A percentile compares a stretch with the other conserved stretches of the same genome.
Evolutionary conservation across 495 filamentous ascomycete genomes (phyloP).

Genomic region (Diplogelasinospora grovesii): DNA sequence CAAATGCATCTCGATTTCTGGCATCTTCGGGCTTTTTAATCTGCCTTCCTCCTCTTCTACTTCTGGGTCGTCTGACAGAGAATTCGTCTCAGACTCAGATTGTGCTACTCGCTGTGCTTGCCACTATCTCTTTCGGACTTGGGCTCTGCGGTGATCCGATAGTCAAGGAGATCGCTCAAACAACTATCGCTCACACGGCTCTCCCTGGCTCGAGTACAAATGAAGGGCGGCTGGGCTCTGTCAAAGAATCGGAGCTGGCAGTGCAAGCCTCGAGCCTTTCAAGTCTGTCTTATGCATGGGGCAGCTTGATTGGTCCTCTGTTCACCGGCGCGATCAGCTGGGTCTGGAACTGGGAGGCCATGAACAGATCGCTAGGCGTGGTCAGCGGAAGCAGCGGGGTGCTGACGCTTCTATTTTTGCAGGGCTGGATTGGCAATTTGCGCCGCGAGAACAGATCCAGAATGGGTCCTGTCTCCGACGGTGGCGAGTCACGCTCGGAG

Average conservation of each 20-base stretch:
- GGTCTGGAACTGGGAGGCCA: slow-evolving; percentile 16
- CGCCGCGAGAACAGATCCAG: too few species aligned
- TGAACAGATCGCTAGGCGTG: slow-evolving; percentile 12
- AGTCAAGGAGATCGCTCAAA: slow-evolving; percentile 12
- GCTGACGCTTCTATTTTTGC: slow-evolving; percentile 17
- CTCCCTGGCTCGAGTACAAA: too few species aligned
- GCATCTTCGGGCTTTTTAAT: slow-evolving; percentile 17
- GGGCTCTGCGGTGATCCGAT: slow-evolving; percentile 22
- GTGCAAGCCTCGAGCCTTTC: slow-evolving; percentile 16
- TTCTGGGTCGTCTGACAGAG: slow-evolving; percentile 6
- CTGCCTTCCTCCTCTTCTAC: slow-evolving; percentile 14
- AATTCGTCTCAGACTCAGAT: neutral
- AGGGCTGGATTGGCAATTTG: slow-evolving; percentile 22
- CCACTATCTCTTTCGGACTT: slow-evolving; percentile 15
- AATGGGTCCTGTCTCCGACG: too few species aligned
- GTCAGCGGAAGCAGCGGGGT: slow-evolving; percentile 12
- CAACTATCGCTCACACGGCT: neutral
- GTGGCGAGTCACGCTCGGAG: neutral
- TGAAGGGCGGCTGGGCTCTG: neutral
- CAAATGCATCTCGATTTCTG: slow-evolving; percentile 16
- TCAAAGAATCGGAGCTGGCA: neutral
- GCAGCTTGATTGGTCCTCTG: slow-evolving; percentile 21
- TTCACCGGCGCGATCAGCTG: slow-evolving; percentile 14
- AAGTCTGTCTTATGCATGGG: slow-evolving; percentile 20
- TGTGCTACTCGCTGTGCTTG: slow-evolving; percentile 13